Percentiles rank a stretch among this genome's conserved stretches.
These are phyloP conservation scores for Cordyceps farinosa DNA, from an alignment of 2,329 filamentous ascomycete genomes.

Conservation along the genomic window DNA sequence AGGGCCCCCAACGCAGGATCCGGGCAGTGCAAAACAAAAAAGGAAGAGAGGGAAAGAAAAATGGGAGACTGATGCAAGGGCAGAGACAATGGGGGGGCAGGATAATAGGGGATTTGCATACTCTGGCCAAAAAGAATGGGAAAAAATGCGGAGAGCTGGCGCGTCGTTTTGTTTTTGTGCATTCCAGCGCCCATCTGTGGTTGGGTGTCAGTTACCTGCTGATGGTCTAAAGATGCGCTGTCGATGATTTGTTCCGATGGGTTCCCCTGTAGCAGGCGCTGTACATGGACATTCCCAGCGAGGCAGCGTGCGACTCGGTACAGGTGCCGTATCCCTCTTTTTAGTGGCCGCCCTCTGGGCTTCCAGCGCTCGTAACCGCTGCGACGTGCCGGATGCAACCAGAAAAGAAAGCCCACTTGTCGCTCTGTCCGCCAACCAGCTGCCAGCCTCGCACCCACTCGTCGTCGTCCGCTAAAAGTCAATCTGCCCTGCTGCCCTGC, in stretches of 20 bases:
- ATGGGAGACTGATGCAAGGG: not conserved
- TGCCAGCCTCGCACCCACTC: not conserved
- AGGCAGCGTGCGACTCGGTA: too few species aligned
- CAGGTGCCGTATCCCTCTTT: not conserved
- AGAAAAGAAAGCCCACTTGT: not conserved
- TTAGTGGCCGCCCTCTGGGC: not conserved
- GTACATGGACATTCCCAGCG: not conserved
- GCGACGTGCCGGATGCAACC: not conserved
- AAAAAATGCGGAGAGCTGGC: conserved; percentile 7
- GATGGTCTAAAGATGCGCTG: not conserved
- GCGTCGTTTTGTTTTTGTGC: not conserved
- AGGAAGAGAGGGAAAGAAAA: not conserved
- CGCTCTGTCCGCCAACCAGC: too few species aligned
- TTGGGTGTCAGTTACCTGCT: too few species aligned
- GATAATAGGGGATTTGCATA: not conserved
- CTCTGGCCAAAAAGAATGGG: not conserved
- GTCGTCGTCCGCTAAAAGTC: conserved; percentile 8
- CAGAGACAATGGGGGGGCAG: not conserved
- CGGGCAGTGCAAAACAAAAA: not conserved
- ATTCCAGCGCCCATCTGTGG: not conserved
- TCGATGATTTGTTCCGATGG: not conserved
- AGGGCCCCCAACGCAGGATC: not conserved
- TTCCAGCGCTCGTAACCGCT: not conserved
- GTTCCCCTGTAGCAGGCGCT: not conserved
- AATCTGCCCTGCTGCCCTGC: not conserved